Conservation (phyloP, 2,329 filamentous ascomycete species). For the Fusarium tricinctum region DNA sequence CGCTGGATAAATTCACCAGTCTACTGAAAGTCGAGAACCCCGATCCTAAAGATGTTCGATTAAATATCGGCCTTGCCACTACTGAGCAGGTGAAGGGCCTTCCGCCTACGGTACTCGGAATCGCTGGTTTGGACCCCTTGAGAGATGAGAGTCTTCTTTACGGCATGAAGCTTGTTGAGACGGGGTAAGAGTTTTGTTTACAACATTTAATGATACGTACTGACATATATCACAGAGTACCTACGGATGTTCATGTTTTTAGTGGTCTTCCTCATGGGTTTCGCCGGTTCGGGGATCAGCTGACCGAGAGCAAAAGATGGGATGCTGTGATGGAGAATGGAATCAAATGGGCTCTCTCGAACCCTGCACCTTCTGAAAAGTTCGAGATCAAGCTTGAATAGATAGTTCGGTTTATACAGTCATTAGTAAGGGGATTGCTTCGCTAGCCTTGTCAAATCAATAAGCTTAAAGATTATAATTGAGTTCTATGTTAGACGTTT, state of each 20-base stretch:
- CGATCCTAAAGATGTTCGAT: conserved; percentile 50
- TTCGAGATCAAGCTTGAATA: conserved; percentile 40
- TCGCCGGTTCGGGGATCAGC: conserved; percentile 55
- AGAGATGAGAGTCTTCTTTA: conserved; percentile 64
- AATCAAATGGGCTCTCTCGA: conserved; percentile 58
- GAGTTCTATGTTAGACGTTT: no score
- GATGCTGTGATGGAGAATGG: conserved; percentile 60
- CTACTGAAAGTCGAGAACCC: conserved; percentile 46
- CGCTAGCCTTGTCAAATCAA: no score
- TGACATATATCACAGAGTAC: conserved; percentile 53
- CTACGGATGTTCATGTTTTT: conserved; percentile 64
- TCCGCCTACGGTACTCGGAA: conserved; percentile 60
- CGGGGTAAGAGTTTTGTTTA: conserved; percentile 54
- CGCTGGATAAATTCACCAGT: conserved; percentile 38
- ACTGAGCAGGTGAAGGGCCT: conserved; percentile 56
- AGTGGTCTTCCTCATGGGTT: conserved; percentile 68
- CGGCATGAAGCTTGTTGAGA: conserved; percentile 59
- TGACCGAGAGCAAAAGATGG: conserved; percentile 57
- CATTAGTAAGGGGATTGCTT: no score
- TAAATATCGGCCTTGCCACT: conserved; percentile 55
- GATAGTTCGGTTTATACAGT: neutral
- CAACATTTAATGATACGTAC: neutral
- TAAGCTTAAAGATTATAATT: no score
- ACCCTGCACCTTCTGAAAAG: conserved; percentile 51
- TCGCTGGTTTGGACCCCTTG: conserved; percentile 63